phyloP scores from a whole-genome alignment of 768 basidiomycete species.

The Paxillus ammoniavirescens region DNA sequence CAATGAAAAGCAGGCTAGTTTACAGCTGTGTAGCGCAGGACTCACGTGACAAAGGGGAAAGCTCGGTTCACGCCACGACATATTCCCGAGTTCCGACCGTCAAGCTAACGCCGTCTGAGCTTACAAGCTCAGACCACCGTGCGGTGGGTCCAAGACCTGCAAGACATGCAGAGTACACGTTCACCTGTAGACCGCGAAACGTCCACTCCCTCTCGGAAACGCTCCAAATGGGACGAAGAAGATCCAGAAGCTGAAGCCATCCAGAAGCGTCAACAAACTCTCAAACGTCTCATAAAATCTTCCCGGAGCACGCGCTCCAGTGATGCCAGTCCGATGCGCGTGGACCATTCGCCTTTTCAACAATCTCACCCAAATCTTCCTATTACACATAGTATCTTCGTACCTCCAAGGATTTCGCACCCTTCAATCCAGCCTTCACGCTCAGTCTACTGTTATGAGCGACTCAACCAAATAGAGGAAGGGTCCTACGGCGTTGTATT shows the following conservation, averaged over 20 bases:
- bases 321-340: constrained; percentile 15
- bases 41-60: too few relatives aligned
- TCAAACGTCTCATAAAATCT: constrained; percentile 56
- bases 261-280: constrained; percentile 35
- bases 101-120: too few relatives aligned
- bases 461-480: constrained; percentile 97
- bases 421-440: constrained; percentile 84
- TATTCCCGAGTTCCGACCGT: too few relatives aligned
- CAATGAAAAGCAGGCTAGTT: not conserved
- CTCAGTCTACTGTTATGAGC: constrained; percentile 91
- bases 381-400: constrained; percentile 59
- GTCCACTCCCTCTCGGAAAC: constrained; percentile 63
- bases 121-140: too few relatives aligned
- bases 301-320: constrained; percentile 18
- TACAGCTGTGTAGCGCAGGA: too few relatives aligned
- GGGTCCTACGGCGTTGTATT: constrained; percentile 98
- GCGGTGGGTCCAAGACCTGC: not conserved
- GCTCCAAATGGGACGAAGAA: constrained; percentile 71
- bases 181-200: constrained; percentile 28
- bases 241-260: constrained; percentile 44
- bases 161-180: constrained; percentile 15
- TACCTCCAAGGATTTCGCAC: constrained; percentile 73
- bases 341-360: constrained; percentile 18
- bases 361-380: constrained; percentile 14
- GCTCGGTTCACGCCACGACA: too few relatives aligned